Base-by-base conservation (phyloP, 2,329 filamentous ascomycete genomes). In the Fusarium nisikadoi region DNA sequence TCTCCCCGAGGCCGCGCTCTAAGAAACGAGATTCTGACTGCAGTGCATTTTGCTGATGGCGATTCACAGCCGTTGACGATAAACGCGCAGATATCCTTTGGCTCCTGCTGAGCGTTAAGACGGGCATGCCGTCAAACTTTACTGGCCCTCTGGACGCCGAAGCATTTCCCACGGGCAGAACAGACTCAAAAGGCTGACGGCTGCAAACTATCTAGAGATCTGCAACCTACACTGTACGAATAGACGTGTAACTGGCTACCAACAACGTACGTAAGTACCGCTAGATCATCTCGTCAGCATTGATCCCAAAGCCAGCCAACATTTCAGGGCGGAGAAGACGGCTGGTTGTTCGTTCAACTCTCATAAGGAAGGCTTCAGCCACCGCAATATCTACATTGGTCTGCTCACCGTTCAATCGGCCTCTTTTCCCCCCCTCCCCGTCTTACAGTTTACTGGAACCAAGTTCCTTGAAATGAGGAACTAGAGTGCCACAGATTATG, bases 401-500 rank as follows among this genome's bases (percentile, higher is more conserved):
- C 43, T 70, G 31, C 70, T 72, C 70, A 72, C 70, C 70, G 65
- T 72, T 54, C 55, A 55, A 47, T 31, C 69, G 36, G 65, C n/a
- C 16, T 70, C 65, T 53, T 17, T 50, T 54, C 70, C 72, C 41
- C 62, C 60, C 62, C 57, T 46, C 17, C 42, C 65, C 55, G 58
- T 65, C 45, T 69, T 43, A 56, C 58, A 69, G 23, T 54, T 43
- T 45, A 46, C 36, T 43, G 23, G 45, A 39, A 36, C 43, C 33
- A 68, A 54, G 27, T 29, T 50, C 63, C 63, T 54, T 50, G 41
- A 52, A 68, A 62, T 59, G 65, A 56, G 62, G 41, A 58, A 56
- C 43, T 45, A 70, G 62, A 72, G 69, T 72, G n/a, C 60, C 59
- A 72, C 36, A 62, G 65, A 45, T 53, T 63, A 73, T 73, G 70